phyloP scores from a whole-genome alignment of 2,329 filamentous ascomycete species.

The Fonsecaea pugnacius region DNA sequence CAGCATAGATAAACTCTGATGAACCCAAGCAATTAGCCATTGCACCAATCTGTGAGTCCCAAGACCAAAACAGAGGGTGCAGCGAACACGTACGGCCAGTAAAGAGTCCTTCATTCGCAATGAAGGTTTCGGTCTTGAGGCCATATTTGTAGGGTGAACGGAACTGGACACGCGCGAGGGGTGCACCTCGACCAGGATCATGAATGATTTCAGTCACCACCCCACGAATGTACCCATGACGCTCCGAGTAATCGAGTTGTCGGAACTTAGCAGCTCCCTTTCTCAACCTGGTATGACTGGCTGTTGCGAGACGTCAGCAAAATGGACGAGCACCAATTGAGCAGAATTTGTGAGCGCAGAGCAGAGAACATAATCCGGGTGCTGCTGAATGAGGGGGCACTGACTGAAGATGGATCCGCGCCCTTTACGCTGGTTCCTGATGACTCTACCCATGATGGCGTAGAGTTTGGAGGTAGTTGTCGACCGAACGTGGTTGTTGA shows the following conservation, averaged over 20 bases:
- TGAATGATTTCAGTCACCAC: conserved; percentile 99
- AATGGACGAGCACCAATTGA: not conserved
- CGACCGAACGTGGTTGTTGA: conserved; percentile 14
- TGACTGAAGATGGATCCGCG: conserved; percentile 77
- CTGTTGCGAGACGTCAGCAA: conserved; percentile 49
- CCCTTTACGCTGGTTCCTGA: conserved; percentile 77
- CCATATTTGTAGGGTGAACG: conserved; percentile 98
- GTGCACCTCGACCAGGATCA: conserved; percentile 97
- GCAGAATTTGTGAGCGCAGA: not conserved
- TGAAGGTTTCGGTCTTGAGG: conserved; percentile 98
- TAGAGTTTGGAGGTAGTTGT: conserved; percentile 14
- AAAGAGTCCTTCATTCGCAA: conserved; percentile 99
- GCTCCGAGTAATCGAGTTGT: conserved; percentile 93
- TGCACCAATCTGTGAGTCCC: not conserved
- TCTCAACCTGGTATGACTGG: conserved; percentile 86
- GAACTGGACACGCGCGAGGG: conserved; percentile 95
- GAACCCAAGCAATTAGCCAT: conserved; percentile 57
- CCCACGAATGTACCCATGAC: conserved; percentile 96
- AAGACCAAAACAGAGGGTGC: not conserved
- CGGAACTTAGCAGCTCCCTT: conserved; percentile 96
- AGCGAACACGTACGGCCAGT: conserved; percentile 52
- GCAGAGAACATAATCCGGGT: not conserved
- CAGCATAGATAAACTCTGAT: conserved; percentile 93
- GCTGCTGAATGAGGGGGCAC: not conserved
- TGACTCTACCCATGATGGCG: conserved; percentile 68